These are phyloP conservation scores for Colletotrichum kahawae DNA, from an alignment of 2,329 filamentous ascomycete genomes.

Conservation along the genomic window DNA sequence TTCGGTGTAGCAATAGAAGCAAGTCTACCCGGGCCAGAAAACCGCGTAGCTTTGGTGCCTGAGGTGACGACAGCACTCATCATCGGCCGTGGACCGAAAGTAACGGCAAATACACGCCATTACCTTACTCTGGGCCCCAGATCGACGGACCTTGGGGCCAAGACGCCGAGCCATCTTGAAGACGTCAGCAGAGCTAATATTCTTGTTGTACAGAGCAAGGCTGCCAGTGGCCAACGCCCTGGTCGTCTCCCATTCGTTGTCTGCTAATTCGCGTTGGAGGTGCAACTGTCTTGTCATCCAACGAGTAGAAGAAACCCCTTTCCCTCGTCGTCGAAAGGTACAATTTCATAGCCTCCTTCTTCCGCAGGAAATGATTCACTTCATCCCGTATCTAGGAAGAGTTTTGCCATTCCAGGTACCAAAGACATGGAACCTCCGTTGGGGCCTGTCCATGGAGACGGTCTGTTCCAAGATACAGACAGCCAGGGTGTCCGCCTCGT, in stretches of 20 bases:
- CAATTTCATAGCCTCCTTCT: background rate
- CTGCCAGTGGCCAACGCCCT: background rate
- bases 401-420: background rate
- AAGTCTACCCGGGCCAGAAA: too few relatives aligned
- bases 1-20: too few relatives aligned
- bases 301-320: background rate
- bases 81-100: background rate
- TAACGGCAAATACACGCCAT: background rate
- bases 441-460: background rate
- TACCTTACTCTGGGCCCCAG: background rate
- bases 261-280: background rate
- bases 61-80: background rate
- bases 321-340: background rate
- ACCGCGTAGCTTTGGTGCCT: background rate
- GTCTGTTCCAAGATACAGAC: background rate
- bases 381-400: background rate
- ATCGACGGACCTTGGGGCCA: background rate
- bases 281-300: background rate
- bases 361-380: background rate
- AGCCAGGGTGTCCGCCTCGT: background rate
- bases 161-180: background rate
- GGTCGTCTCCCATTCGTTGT: background rate
- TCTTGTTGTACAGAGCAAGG: background rate
- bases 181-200: background rate
- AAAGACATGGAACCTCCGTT: background rate